Evolutionary conservation across 1,284 basidiomycete genomes (phyloP).

Genomic region (Ustilago loliicola): DNA sequence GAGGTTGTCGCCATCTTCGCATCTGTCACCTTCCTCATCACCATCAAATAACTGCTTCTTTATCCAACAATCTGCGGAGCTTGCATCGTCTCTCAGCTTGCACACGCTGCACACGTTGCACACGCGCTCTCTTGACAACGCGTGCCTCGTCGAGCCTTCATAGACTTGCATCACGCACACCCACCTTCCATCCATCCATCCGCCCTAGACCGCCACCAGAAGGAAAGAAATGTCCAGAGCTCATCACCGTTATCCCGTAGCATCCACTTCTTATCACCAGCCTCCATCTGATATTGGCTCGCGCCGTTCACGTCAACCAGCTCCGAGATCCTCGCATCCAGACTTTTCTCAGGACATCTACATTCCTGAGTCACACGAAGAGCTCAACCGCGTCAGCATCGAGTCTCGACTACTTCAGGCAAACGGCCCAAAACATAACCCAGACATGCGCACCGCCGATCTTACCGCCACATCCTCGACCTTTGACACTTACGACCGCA

Average conservation of each 20-base stretch:
- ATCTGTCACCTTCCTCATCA: constrained; percentile 4
- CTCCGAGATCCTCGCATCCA: constrained; percentile 18
- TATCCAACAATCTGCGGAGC: neutral
- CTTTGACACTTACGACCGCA: constrained; percentile 53
- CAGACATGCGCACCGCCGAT: constrained; percentile 24
- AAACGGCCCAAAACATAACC: constrained; percentile 23
- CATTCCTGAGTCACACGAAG: constrained; percentile 48
- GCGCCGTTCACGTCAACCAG: constrained; percentile 8
- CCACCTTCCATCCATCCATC: constrained; percentile 1
- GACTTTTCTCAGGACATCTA: constrained; percentile 46
- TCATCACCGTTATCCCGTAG: constrained; percentile 33
- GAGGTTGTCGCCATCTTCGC: neutral
- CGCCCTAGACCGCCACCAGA: constrained; percentile 11
- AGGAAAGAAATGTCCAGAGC: constrained; percentile 28
- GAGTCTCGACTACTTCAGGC: constrained; percentile 40
- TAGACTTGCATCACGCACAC: constrained; percentile 18
- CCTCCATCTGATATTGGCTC: constrained; percentile 10
- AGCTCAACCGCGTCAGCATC: constrained; percentile 43
- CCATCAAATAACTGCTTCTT: constrained; percentile 4
- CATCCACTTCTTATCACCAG: constrained; percentile 48
- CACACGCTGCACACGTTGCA: neutral
- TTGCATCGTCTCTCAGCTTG: neutral
- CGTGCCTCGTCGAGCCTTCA: constrained; percentile 11
- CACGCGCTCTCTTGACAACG: constrained; percentile 3
- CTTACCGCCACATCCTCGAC: constrained; percentile 39